Conservation (phyloP, 331 rosid genomes). For the Pyrus hybrid region DNA sequence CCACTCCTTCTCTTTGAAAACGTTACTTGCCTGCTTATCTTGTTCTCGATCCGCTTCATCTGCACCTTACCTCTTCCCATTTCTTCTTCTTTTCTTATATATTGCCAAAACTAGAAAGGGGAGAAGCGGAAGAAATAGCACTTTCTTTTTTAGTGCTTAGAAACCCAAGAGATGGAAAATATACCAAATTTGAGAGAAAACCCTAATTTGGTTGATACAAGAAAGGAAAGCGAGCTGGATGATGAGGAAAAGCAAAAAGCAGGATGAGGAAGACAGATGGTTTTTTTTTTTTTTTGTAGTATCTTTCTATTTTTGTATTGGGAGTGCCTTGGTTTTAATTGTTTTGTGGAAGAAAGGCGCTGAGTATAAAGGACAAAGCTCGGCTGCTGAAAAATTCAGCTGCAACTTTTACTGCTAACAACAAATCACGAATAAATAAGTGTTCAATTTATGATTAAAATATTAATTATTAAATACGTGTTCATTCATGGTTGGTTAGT, state of each 20-base stretch:
- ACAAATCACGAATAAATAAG: no score
- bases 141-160: not conserved
- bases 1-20: slow-evolving; percentile 76
- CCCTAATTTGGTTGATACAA: slow-evolving; percentile 19
- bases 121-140: not conserved
- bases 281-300: not conserved
- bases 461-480: no score
- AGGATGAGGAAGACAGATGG: not conserved
- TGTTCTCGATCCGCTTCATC: slow-evolving; percentile 91
- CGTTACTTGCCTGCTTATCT: slow-evolving; percentile 79
- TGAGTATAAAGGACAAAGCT: not conserved
- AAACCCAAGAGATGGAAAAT: not conserved
- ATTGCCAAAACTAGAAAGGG: not conserved
- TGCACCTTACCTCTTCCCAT: slow-evolving; percentile 90
- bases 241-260: not conserved
- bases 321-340: not conserved
- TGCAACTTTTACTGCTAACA: no score
- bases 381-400: no score
- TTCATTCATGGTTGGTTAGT: no score
- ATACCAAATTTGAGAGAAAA: not conserved
- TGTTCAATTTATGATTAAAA: no score
- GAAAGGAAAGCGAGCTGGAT: not conserved
- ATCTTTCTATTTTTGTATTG: slow-evolving; percentile 23
- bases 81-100: not conserved
- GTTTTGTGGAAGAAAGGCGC: not conserved